A percentile compares a stretch with the other conserved stretches of the same genome.
These are phyloP conservation scores for Dryas drummondii DNA, from an alignment of 306 rosid genomes.

Conservation along the genomic window DNA sequence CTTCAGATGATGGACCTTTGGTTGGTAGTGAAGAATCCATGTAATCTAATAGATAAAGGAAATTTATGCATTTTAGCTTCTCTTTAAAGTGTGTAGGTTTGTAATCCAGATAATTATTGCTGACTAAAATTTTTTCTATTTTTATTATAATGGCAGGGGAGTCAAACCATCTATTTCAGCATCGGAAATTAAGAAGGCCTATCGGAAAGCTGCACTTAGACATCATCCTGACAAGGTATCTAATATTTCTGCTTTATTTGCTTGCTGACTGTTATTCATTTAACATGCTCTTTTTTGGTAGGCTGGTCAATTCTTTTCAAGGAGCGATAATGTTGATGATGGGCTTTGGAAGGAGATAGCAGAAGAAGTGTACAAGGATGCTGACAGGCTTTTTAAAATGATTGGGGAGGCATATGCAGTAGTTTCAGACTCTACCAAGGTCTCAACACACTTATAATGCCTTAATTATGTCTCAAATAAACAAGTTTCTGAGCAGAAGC, in stretches of 20 bases:
- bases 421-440: conserved; percentile 81
- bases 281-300: conserved; percentile 38
- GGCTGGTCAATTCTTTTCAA: conserved; percentile 86
- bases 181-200: conserved; percentile 93
- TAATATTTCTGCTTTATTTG: conserved; percentile 18
- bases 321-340: conserved; percentile 77
- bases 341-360: conserved; percentile 70
- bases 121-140: conserved; percentile 26
- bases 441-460: conserved; percentile 14
- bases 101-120: neutral
- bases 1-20: too few species aligned
- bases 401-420: conserved; percentile 90
- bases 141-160: conserved; percentile 66
- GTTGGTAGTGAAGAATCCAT: neutral
- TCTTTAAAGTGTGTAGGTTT: conserved; percentile 6
- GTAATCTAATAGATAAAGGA: neutral
- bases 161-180: conserved; percentile 74
- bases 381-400: conserved; percentile 83
- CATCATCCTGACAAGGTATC: conserved; percentile 97
- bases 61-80: neutral
- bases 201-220: conserved; percentile 97
- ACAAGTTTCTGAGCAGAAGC: neutral
- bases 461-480: neutral
- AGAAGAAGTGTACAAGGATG: conserved; percentile 76
- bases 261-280: neutral